phyloP scores from a whole-genome alignment of 257 asterid species.

The Jacaranda mimosifolia region DNA sequence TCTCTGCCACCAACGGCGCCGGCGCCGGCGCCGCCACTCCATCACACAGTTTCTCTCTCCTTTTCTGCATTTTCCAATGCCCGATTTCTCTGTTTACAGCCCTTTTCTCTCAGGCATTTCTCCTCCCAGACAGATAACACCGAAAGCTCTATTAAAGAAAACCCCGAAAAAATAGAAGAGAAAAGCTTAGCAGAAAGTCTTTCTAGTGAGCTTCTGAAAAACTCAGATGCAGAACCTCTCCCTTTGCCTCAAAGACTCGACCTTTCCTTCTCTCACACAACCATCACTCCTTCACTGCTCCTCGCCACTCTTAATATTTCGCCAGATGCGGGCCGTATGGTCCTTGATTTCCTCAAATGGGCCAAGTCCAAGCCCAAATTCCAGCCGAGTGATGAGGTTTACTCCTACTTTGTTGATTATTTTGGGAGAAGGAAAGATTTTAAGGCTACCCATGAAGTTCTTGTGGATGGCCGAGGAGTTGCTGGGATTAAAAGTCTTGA shows the following conservation, averaged over 20 bases:
- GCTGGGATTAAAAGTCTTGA: conserved; percentile 65
- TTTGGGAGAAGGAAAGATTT: conserved; percentile 94
- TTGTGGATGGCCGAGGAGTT: conserved; percentile 59
- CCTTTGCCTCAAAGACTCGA: conserved; percentile 74
- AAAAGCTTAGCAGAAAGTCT: conserved; percentile 47
- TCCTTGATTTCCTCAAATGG: conserved; percentile 81
- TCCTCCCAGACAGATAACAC: not conserved
- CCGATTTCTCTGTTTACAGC: too few species aligned
- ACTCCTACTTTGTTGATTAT: conserved; percentile 68
- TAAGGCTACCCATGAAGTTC: conserved; percentile 79
- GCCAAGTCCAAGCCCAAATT: conserved; percentile 62
- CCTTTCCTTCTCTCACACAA: conserved; percentile 79
- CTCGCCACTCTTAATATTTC: conserved; percentile 62
- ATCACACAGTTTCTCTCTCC: too few species aligned
- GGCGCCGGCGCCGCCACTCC: too few species aligned
- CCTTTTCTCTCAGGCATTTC: too few species aligned
- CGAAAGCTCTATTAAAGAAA: not conserved
- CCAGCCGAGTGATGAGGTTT: conserved; percentile 60
- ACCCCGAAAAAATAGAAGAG: conserved; percentile 39
- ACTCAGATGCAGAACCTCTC: conserved; percentile 67
- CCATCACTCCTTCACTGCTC: conserved; percentile 54
- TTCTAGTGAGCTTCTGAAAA: conserved; percentile 66
- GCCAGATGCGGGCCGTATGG: conserved; percentile 79
- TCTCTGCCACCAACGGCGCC: too few species aligned
- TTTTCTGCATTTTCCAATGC: too few species aligned